These are phyloP conservation scores for Trypanosoma theileri DNA, from an alignment of 208 protist species.

Conservation along the genomic window DNA sequence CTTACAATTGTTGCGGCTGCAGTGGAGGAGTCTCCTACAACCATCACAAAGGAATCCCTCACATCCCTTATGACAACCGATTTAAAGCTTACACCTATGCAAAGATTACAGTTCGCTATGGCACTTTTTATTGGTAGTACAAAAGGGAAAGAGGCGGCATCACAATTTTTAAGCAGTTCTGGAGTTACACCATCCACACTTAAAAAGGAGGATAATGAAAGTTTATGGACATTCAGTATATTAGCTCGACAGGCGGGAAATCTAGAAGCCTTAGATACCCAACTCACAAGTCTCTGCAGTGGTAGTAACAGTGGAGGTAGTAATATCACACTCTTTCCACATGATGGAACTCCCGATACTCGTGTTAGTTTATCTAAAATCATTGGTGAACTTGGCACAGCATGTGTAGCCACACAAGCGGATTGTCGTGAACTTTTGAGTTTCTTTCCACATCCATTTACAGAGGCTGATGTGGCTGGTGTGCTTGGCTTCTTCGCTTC, in stretches of 20 bases:
- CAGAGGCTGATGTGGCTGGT: constrained; percentile 80
- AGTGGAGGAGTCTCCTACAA: constrained; percentile 40
- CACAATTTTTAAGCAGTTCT: constrained; percentile 58
- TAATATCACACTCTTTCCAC: constrained; percentile 24
- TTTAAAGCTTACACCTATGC: constrained; percentile 60
- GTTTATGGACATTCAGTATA: constrained; percentile 46
- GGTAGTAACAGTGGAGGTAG: not conserved
- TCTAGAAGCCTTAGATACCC: constrained; percentile 42
- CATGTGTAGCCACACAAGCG: constrained; percentile 78
- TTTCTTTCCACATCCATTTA: constrained; percentile 73
- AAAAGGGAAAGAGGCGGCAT: constrained; percentile 56
- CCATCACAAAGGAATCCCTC: constrained; percentile 51
- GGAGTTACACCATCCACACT: constrained; percentile 43
- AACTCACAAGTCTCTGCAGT: constrained; percentile 37
- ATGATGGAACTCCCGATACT: constrained; percentile 28
- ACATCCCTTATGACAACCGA: constrained; percentile 53
- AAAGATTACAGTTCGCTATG: constrained; percentile 79
- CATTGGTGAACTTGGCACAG: constrained; percentile 80
- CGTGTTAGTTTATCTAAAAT: constrained; percentile 78
- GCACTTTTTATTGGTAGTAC: constrained; percentile 52
- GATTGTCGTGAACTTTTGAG: constrained; percentile 79
- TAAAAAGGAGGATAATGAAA: constrained; percentile 63
- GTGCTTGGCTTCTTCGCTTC: constrained; percentile 88
- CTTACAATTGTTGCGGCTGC: constrained; percentile 57
- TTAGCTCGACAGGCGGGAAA: constrained; percentile 61